A percentile compares a stretch with the other conserved stretches of the same genome.
phyloP scores from a whole-genome alignment of 1,284 basidiomycete species.

The Athelia sp. region DNA sequence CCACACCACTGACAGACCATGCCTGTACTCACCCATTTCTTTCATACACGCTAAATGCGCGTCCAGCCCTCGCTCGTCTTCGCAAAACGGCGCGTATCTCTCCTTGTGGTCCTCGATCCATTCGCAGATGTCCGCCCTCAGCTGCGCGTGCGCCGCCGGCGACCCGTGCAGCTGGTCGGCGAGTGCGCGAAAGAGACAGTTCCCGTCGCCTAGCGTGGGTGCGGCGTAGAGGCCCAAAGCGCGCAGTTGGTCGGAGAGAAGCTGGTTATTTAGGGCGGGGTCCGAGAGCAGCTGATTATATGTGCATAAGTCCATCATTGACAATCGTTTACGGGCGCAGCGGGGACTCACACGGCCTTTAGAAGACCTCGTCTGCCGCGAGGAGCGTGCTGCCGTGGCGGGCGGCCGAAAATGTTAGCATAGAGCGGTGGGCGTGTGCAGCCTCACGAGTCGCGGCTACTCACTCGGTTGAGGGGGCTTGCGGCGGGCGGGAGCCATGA shows the following conservation, averaged over 20 bases:
- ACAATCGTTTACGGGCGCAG: conserved; percentile 16
- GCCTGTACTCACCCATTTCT: conserved; percentile 63
- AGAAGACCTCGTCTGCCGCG: conserved; percentile 59
- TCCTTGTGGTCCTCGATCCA: conserved; percentile 71
- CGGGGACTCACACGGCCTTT: conserved; percentile 48
- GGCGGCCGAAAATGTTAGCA: conserved; percentile 9
- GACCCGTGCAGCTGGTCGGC: conserved; percentile 81
- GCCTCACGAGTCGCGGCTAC: conserved; percentile 19
- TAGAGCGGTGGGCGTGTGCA: conserved; percentile 12
- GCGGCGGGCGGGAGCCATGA: conserved; percentile 22
- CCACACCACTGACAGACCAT: too few species aligned
- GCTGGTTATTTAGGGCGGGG: conserved; percentile 58
- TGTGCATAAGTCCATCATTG: conserved; percentile 3
- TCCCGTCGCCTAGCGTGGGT: conserved; percentile 78
- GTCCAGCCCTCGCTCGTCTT: conserved; percentile 75
- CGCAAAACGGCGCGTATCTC: conserved; percentile 84
- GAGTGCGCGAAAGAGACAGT: conserved; percentile 82
- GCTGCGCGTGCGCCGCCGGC: conserved; percentile 60
- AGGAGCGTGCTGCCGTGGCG: conserved; percentile 43
- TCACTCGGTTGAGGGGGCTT: conserved; percentile 26
- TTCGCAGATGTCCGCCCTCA: conserved; percentile 76
- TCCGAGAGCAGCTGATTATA: conserved; percentile 51
- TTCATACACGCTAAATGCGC: conserved; percentile 73
- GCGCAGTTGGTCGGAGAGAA: conserved; percentile 65
- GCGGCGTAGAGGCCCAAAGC: conserved; percentile 76